Evolutionary conservation across 306 rosid species (phyloP).

Genomic region (Citrullus mucosospermus): DNA sequence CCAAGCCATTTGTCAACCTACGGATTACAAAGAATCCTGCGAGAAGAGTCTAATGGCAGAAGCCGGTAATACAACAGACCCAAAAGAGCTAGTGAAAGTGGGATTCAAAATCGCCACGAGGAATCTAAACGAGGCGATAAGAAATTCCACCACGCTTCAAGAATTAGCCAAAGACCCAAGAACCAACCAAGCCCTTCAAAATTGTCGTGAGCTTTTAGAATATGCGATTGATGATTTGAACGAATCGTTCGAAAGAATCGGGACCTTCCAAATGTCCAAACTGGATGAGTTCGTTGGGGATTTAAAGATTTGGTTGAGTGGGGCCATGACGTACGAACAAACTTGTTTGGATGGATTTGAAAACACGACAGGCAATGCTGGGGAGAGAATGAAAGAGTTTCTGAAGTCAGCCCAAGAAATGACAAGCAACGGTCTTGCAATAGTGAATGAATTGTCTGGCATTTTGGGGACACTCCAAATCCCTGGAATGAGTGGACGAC

Average conservation of each 20-base stretch:
- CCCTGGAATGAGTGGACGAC: neutral
- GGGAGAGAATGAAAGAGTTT: conserved; percentile 15
- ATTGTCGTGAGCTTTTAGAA: conserved; percentile 33
- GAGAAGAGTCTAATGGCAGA: conserved; percentile 10
- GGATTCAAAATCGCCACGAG: conserved; percentile 14
- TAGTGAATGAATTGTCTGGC: conserved; percentile 2
- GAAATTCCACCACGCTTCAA: conserved; percentile 13
- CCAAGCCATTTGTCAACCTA: conserved; percentile 25
- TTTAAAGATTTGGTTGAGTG: conserved; percentile 39
- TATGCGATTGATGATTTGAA: conserved; percentile 25
- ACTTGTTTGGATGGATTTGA: conserved; percentile 41
- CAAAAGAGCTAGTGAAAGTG: conserved; percentile 7
- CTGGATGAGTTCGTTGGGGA: conserved; percentile 17
- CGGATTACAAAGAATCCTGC: conserved; percentile 31
- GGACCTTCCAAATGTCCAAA: conserved; percentile 14
- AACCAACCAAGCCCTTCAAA: conserved; percentile 30
- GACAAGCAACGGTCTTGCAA: conserved; percentile 33
- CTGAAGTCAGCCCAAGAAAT: conserved; percentile 22
- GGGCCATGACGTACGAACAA: conserved; percentile 25
- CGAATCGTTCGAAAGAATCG: conserved; percentile 13
- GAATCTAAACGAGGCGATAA: conserved; percentile 5
- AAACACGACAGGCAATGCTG: conserved; percentile 23
- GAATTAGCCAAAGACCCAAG: conserved; percentile 28
- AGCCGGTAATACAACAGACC: neutral
- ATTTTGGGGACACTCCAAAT: neutral